Evolutionary conservation across 192 early-diverging fungal species (phyloP).

Genomic region (Entomortierella parvispora): DNA sequence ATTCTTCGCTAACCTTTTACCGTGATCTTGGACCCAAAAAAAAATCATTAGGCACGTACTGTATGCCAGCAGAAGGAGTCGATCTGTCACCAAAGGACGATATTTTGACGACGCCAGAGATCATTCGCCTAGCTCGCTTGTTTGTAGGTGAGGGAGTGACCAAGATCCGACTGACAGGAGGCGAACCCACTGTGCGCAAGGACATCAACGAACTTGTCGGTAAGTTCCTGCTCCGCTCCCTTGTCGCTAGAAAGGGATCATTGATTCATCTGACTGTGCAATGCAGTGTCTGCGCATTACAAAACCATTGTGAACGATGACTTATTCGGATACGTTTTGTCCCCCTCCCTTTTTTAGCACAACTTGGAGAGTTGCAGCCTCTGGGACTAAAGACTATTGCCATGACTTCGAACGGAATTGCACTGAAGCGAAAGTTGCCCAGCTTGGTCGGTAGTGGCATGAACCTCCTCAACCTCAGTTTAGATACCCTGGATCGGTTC

Average conservation of each 20-base stretch:
- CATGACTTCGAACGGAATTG: slow-evolving; percentile 97
- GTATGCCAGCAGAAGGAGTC: slow-evolving; percentile 94
- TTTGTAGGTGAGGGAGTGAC: slow-evolving; percentile 92
- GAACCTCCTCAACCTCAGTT: slow-evolving; percentile 88
- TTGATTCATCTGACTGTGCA: not conserved
- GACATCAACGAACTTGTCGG: slow-evolving; percentile 90
- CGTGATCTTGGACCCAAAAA: no score
- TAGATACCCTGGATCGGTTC: slow-evolving; percentile 89
- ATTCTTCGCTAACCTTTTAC: no score
- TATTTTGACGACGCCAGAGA: slow-evolving; percentile 85
- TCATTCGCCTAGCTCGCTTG: slow-evolving; percentile 77
- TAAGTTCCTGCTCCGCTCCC: no score
- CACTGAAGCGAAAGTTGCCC: slow-evolving; percentile 85
- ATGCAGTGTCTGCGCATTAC: not conserved
- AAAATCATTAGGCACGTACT: slow-evolving; percentile 88
- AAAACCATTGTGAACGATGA: not conserved
- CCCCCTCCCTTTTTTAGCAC: slow-evolving; percentile 43
- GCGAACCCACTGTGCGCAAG: slow-evolving; percentile 93
- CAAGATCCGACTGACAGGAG: slow-evolving; percentile 96
- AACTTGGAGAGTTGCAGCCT: slow-evolving; percentile 76
- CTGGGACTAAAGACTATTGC: slow-evolving; percentile 82
- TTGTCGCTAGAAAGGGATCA: slow-evolving; percentile 4
- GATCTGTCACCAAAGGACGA: slow-evolving; percentile 72
- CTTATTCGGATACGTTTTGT: not conserved
- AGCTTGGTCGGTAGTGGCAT: slow-evolving; percentile 76